Evolutionary conservation across 2,329 filamentous ascomycete genomes (phyloP).

Genomic region (Clathrospora elynae): DNA sequence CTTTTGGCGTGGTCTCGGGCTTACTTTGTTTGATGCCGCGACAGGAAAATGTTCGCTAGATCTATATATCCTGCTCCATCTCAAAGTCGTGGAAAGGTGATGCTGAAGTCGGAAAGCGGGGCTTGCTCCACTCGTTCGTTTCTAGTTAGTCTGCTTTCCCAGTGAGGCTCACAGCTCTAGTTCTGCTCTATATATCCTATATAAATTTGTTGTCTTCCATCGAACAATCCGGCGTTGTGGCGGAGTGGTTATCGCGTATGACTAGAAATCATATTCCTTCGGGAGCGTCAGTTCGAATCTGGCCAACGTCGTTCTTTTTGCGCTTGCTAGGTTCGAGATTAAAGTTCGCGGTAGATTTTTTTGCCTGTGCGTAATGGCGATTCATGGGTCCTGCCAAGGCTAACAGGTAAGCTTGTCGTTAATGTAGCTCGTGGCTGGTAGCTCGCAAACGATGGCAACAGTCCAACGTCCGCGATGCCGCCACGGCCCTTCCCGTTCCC

Average conservation of each 20-base stretch:
- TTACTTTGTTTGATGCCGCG: too few relatives aligned
- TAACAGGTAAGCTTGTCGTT: too few relatives aligned
- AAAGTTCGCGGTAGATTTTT: not conserved
- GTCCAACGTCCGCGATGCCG: conserved; percentile 42
- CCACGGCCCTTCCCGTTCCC: conserved; percentile 65
- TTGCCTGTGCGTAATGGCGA: not conserved
- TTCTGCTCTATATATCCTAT: conserved; percentile 9
- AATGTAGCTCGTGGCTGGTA: not conserved
- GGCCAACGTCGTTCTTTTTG: conserved; percentile 46
- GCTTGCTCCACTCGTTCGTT: too few relatives aligned
- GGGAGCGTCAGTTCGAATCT: conserved; percentile 51
- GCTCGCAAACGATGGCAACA: not conserved
- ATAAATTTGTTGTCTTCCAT: not conserved
- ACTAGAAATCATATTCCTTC: conserved; percentile 52
- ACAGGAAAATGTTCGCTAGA: too few relatives aligned
- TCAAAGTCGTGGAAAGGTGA: too few relatives aligned
- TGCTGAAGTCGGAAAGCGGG: too few relatives aligned
- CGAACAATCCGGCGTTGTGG: conserved; percentile 40
- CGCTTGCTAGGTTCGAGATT: not conserved
- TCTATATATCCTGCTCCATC: too few relatives aligned
- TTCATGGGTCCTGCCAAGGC: not conserved
- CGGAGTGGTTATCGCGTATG: conserved; percentile 52
- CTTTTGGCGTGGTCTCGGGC: too few relatives aligned
- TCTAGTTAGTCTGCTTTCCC: too few relatives aligned
- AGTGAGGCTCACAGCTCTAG: too few relatives aligned